Evolutionary conservation across 2,329 filamentous ascomycete species (phyloP).

Genomic region (Dactylellina haptotyla): DNA sequence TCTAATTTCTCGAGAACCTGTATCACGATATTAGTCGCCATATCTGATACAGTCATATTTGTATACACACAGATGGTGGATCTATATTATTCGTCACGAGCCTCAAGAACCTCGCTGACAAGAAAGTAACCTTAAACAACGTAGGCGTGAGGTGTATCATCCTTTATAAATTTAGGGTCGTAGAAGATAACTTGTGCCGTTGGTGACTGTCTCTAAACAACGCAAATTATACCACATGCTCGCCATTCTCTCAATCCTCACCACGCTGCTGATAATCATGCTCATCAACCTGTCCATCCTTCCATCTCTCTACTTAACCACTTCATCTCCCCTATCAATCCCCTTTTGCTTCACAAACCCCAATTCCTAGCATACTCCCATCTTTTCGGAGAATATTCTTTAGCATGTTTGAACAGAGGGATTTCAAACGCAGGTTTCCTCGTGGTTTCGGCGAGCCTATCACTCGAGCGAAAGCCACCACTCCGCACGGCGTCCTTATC

Average conservation of each 20-base stretch:
- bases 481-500: neutral
- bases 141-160: constrained; percentile 8
- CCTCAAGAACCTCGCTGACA: constrained; percentile 31
- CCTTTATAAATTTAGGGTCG: too few species aligned
- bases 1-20: neutral
- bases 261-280: constrained; percentile 10
- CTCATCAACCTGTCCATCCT: neutral
- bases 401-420: neutral
- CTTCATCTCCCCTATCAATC: neutral
- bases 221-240: constrained; percentile 31
- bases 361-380: neutral
- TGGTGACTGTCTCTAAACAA: constrained; percentile 4
- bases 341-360: neutral
- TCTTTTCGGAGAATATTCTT: neutral
- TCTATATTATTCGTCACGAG: constrained; percentile 17
- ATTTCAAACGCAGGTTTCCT: constrained; percentile 27
- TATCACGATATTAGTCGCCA: constrained; percentile 23
- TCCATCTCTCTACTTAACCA: neutral
- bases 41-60: constrained; percentile 30
- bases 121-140: neutral
- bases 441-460: constrained; percentile 25
- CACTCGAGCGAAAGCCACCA: neutral
- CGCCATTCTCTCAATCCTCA: neutral
- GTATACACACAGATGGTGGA: neutral
- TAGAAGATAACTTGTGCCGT: neutral